Conservation (phyloP, 2,329 filamentous ascomycete genomes). For the Cryphonectria japonica region DNA sequence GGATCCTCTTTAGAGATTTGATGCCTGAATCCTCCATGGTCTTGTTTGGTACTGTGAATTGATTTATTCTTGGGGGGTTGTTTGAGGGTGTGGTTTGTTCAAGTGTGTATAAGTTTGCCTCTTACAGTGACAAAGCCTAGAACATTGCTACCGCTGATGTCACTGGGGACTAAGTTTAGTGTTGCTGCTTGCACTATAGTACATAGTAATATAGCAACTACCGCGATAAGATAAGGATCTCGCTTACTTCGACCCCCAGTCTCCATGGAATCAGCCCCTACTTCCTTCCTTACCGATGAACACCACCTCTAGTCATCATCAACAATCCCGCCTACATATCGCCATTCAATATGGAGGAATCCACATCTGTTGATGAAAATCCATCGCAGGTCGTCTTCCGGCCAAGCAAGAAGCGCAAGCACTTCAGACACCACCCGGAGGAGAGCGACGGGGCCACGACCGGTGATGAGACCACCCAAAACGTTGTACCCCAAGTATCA, state of each 20-base stretch:
- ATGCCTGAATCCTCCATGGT: neutral
- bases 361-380: constrained; percentile 23
- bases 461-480: constrained; percentile 15
- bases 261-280: neutral
- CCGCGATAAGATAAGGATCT: constrained; percentile 23
- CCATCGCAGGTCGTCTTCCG: constrained; percentile 55
- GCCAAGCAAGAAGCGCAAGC: constrained; percentile 62
- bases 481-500: constrained; percentile 6
- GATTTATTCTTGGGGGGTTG: neutral
- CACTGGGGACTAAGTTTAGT: neutral
- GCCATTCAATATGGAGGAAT: constrained; percentile 32
- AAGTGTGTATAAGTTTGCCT: neutral
- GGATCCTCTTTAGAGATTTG: constrained; percentile 47
- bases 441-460: constrained; percentile 23
- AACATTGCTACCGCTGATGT: constrained; percentile 13
- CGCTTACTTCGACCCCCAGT: constrained; percentile 22
- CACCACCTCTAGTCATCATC: neutral
- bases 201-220: neutral
- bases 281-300: neutral
- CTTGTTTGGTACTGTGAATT: neutral
- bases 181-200: neutral
- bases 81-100: neutral
- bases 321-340: neutral
- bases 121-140: neutral
- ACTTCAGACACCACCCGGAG: constrained; percentile 55